Evolutionary conservation across 2,329 filamentous ascomycete genomes (phyloP).

Genomic region (Fusarium sulawesiense): DNA sequence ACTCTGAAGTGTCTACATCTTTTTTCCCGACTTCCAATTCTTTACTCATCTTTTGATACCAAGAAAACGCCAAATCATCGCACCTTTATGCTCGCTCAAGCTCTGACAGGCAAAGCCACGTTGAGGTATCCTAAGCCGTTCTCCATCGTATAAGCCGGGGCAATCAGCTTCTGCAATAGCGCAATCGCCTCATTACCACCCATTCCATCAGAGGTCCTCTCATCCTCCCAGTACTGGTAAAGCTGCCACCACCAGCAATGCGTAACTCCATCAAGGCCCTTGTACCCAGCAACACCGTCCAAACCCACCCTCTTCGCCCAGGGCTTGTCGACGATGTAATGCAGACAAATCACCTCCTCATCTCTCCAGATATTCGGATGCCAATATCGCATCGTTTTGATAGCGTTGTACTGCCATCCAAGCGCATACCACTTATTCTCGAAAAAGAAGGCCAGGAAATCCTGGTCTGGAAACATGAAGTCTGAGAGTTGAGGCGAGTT

Average conservation of each 20-base stretch:
- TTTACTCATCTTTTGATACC: neutral
- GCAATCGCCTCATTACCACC: conserved; percentile 23
- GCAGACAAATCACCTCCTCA: conserved; percentile 36
- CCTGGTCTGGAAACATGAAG: conserved; percentile 39
- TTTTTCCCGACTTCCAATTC: accelerated
- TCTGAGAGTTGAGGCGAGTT: conserved; percentile 22
- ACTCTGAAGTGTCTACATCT: neutral
- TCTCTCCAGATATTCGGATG: conserved; percentile 39
- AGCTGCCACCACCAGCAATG: conserved; percentile 41
- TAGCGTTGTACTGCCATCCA: conserved; percentile 41
- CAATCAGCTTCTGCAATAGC: conserved; percentile 8
- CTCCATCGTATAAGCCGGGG: neutral
- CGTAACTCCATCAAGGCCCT: conserved; percentile 29
- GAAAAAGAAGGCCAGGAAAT: conserved; percentile 36
- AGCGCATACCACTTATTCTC: conserved; percentile 34
- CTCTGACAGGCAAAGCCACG: conserved; percentile 11
- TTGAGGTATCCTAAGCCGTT: neutral
- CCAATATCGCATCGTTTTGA: conserved; percentile 43
- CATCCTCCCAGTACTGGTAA: conserved; percentile 34
- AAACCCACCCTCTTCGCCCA: conserved; percentile 31
- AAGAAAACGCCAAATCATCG: neutral
- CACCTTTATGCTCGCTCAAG: neutral
- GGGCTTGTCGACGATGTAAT: conserved; percentile 42
- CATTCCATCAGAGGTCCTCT: conserved; percentile 2
- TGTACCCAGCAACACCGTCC: conserved; percentile 34